Evolutionary conservation across 108 stramenopile species (phyloP), one percentile per base, ranked within the genome.

Genomic region (Discostella stelligeroides): DNA sequence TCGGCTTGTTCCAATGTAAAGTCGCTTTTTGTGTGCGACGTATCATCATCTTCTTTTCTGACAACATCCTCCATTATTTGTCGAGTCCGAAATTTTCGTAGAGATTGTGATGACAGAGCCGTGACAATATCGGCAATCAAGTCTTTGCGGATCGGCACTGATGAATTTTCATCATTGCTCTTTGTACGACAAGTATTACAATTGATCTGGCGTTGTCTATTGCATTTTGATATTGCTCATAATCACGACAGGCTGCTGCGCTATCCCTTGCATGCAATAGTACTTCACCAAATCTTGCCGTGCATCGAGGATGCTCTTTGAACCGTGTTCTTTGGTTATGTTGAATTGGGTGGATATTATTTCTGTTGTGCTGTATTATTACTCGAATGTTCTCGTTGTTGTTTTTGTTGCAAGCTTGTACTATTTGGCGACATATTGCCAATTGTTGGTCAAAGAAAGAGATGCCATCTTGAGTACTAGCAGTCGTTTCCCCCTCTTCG

Each of bases 201-300:
- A 68, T 25, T 11, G 54, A 55, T 43, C 41, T 21, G 38, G 54
- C 37, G 57, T 56, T 55, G n/a, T 56, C 17, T 28, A 56, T 29
- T 3, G 54, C 53, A 18, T n/a, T 9, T 17, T 28, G 20, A 23
- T 68, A 55, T 39, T 68, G 53, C 8, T 68, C 41, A 10, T 41
- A 18, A 18, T 50, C 17, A 3, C 46, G 46, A 18, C 49, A 2
- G 10, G 54, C 45, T 0, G 43, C 29, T 21, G 67, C 54, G 37
- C 24, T 21, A 43, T 68, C 49, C 45, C 63, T 65, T 1, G 67
- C 54, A 46, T 68, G 67, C 56, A 55, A 34, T 1, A 68, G 54
- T 38, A 43, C 67, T 46, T 68, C 67, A 14, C 67, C 67, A 46
- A 68, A 68, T 27, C 67, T 13, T 11, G 67, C 53, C 21, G 67